phyloP scores from a whole-genome alignment of 441 rosid species.

The Isatis lusitanica region DNA sequence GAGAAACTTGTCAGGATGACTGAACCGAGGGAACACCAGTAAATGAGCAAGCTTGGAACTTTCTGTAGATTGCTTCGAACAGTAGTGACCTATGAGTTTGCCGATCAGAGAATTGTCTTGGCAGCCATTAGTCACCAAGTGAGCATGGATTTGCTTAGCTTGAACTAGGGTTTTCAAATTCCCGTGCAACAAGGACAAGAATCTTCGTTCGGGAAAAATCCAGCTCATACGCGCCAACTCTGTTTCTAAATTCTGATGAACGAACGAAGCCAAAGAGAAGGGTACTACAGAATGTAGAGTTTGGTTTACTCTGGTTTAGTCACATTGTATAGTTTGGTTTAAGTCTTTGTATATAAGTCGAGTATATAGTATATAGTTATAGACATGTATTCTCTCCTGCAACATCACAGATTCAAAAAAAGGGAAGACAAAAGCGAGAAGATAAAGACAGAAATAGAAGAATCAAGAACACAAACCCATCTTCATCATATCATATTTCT shows the following conservation, averaged over 20 bases:
- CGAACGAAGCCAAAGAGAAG: background rate
- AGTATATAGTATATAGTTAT: no score
- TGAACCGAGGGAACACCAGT: constrained; percentile 39
- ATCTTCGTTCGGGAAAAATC: constrained; percentile 15
- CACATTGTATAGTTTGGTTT: no score
- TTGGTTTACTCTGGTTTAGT: no score
- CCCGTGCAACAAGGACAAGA: constrained; percentile 1
- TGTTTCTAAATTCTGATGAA: background rate
- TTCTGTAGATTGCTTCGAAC: constrained; percentile 36
- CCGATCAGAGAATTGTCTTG: constrained; percentile 40
- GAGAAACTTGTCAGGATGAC: constrained; percentile 47
- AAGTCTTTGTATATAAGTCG: no score
- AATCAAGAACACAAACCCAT: constrained; percentile 32
- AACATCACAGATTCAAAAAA: no score
- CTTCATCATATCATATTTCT: constrained; percentile 28
- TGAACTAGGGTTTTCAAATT: constrained; percentile 36
- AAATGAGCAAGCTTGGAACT: constrained; percentile 43
- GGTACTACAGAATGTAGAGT: no score
- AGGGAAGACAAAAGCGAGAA: background rate
- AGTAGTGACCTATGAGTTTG: constrained; percentile 50
- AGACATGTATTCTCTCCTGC: no score
- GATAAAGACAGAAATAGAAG: background rate
- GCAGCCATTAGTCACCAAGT: constrained; percentile 43
- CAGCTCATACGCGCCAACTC: constrained; percentile 27
- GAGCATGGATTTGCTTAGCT: constrained; percentile 57